Percentiles rank a stretch among this genome's conserved stretches.
phyloP scores from a whole-genome alignment of 306 rosid genomes.

The Aeschynomene evenia region DNA sequence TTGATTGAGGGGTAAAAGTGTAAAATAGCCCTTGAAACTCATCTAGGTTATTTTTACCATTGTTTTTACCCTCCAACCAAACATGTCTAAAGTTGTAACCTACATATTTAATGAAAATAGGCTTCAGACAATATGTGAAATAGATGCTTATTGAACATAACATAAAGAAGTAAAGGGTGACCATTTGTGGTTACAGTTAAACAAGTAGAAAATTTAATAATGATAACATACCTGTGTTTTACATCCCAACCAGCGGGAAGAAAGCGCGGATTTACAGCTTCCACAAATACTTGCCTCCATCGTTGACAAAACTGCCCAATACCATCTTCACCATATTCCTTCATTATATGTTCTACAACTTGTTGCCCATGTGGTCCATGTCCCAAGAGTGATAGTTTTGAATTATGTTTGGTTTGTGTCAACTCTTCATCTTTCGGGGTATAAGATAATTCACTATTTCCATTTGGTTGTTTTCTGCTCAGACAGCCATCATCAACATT shows the following conservation, averaged over 20 bases:
- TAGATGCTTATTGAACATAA: conserved; percentile 19
- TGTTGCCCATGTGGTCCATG: conserved; percentile 96
- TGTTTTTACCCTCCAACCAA: no score
- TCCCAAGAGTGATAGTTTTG: conserved; percentile 79
- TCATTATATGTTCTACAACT: conserved; percentile 78
- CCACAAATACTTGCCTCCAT: conserved; percentile 93
- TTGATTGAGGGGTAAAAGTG: no score
- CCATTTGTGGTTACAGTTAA: conserved; percentile 1
- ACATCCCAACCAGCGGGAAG: conserved; percentile 92
- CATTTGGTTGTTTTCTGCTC: conserved; percentile 33
- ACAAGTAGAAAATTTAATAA: not conserved
- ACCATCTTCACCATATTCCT: conserved; percentile 75
- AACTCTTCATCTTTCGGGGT: conserved; percentile 32
- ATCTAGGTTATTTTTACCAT: no score
- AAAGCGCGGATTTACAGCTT: conserved; percentile 80
- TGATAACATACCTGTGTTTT: conserved; percentile 75
- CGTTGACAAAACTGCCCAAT: conserved; percentile 73
- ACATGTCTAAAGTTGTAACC: conserved; percentile 5
- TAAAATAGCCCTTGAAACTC: no score
- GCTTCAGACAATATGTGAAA: not conserved
- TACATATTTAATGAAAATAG: not conserved
- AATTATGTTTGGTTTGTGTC: conserved; percentile 42
- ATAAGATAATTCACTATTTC: conserved; percentile 25
- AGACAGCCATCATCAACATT: conserved; percentile 31
- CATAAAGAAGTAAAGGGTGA: not conserved